Percentiles rank a stretch among this genome's conserved stretches.
phyloP scores from a whole-genome alignment of 1,284 basidiomycete species.

The Mrakiaceae sp. region DNA sequence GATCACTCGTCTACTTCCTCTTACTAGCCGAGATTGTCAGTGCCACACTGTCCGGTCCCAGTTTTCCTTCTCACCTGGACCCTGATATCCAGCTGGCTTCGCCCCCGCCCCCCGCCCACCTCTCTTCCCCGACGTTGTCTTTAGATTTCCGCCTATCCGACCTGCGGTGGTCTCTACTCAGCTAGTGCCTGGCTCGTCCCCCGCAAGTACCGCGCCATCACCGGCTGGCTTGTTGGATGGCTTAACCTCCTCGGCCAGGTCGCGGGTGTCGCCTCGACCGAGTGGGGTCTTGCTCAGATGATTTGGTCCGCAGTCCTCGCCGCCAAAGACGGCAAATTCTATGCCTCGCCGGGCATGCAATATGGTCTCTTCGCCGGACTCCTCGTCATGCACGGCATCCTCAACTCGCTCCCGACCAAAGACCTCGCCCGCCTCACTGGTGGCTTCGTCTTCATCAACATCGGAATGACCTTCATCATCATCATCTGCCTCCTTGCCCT shows the following conservation, averaged over 20 bases:
- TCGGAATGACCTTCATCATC: conserved; percentile 40
- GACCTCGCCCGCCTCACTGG: conserved; percentile 62
- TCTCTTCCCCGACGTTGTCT: background rate
- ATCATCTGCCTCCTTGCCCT: conserved; percentile 74
- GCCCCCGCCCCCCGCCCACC: background rate
- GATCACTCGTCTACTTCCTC: background rate
- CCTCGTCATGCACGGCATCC: conserved; percentile 48
- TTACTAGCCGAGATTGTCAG: background rate
- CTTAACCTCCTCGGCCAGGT: conserved; percentile 67
- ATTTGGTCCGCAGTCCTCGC: conserved; percentile 45
- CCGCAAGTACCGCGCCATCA: conserved; percentile 47
- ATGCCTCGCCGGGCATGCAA: conserved; percentile 46
- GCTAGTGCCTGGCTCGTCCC: conserved; percentile 18
- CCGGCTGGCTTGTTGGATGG: conserved; percentile 57
- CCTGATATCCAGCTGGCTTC: background rate
- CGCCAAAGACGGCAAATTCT: conserved; percentile 27
- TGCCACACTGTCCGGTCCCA: background rate
- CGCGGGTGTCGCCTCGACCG: conserved; percentile 42
- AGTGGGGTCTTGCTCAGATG: conserved; percentile 81
- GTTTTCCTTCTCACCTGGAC: background rate
- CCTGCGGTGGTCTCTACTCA: conserved; percentile 30
- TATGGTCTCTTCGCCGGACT: conserved; percentile 37
- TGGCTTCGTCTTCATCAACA: conserved; percentile 12
- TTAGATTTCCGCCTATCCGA: conserved; percentile 11
- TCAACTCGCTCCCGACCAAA: conserved; percentile 68